Evolutionary conservation across 768 basidiomycete species (phyloP).

Genomic region (Gloeophyllum trabeum): DNA sequence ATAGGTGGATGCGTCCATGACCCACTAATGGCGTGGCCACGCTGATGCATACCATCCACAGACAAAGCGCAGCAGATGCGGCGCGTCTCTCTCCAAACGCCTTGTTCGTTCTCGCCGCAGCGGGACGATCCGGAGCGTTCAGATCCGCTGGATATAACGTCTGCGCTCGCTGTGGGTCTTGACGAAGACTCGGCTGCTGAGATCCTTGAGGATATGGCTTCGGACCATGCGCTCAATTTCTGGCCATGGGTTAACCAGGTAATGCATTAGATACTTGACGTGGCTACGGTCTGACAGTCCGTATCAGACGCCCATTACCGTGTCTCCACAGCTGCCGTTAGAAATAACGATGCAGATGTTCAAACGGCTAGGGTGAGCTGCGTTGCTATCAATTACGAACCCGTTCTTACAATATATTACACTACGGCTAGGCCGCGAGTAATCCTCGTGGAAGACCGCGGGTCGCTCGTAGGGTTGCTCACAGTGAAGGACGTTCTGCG

Average conservation of each 20-base stretch:
- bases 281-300: background rate
- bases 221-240: constrained; percentile 49
- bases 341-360: constrained; percentile 98
- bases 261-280: constrained; percentile 5
- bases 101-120: constrained; percentile 57
- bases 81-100: constrained; percentile 49
- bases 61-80: constrained; percentile 64
- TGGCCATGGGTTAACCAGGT: constrained; percentile 97
- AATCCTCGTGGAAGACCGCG: constrained; percentile 88
- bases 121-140: constrained; percentile 41
- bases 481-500: constrained; percentile 95
- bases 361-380: constrained; percentile 89
- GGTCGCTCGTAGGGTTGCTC: constrained; percentile 72
- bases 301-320: constrained; percentile 81
- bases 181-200: constrained; percentile 63
- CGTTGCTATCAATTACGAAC: background rate
- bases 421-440: constrained; percentile 68
- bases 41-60: constrained; percentile 16
- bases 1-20: constrained; percentile 43
- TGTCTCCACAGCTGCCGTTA: constrained; percentile 82
- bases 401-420: background rate
- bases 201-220: constrained; percentile 47
- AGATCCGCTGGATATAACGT: constrained; percentile 27
- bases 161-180: constrained; percentile 40
- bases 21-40: background rate